Base-by-base conservation (phyloP, 176 grass and related monocot genomes). In the Leersia perrieri region DNA sequence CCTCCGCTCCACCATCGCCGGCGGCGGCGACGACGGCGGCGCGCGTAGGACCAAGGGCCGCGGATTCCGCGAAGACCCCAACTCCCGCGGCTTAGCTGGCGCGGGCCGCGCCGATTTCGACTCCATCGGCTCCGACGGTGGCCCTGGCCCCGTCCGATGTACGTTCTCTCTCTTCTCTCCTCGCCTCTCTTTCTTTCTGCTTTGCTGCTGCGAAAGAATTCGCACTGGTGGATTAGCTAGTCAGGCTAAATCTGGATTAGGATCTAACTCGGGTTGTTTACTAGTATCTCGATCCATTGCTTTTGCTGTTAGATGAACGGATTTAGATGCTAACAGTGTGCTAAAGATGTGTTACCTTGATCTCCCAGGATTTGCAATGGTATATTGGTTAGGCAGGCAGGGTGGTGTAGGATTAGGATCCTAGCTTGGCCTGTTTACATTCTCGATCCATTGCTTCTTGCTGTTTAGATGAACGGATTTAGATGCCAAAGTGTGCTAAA, bases 91-190 rank as follows among this genome's bases (percentile, higher is more conserved):
- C 49, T 87, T 98, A 11, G 76, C 73, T 1, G 72, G 73, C 5
- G 69, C 42, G 11, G 78, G 88, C 6, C 87, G 87, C 85, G 66
- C 61, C 8, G 91, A 90, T 64, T 86, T 89, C 61, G 92, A 94
- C 44, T 83, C 90, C 10, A 80, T 91, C 28, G 51, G 80, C 67
- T 89, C 92, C 51, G 80, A 88, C 34, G 88, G 88, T 25, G 92
- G 90, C 49, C 88, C 92, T 4, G 90, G 90, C 18, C 88, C 95
- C 74, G 90, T 94, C 74, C 88, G 88, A 75, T 98, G 95, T 98
- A 76, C 67, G 88, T 26, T 38, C 7, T 38, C 35, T 7, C 3
- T 38, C 5, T n/a, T 25, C 9, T 20, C 53, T 53, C 2, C 20
- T 7, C 16, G 0, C 28, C 18, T 35, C 27, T 39, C 26, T 66